Conservation (phyloP, 257 asterid species). For the Vinca minor region DNA sequence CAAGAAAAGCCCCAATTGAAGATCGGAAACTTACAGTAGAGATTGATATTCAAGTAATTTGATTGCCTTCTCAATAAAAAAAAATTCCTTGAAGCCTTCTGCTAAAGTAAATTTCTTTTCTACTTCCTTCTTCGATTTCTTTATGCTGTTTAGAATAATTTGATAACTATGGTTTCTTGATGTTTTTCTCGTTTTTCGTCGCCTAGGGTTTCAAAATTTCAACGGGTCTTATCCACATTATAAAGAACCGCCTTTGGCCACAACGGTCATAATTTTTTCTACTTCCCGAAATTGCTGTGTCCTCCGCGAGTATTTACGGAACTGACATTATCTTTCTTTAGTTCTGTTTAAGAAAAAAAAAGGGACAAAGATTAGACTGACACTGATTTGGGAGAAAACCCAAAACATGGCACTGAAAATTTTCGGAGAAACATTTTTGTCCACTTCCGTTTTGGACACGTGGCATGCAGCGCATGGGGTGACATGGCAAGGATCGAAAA, state of each 20-base stretch:
- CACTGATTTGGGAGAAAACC: no score
- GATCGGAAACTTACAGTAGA: not conserved
- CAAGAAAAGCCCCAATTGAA: not conserved
- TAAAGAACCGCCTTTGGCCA: not conserved
- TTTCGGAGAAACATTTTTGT: no score
- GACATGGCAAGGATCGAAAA: no score
- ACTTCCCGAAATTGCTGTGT: not conserved
- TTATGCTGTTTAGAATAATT: no score
- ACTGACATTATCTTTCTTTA: not conserved
- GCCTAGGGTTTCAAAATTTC: not conserved
- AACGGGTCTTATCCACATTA: constrained; percentile 1
- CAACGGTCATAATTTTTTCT: constrained; percentile 27
- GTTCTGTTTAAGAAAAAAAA: not conserved
- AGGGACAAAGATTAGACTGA: no score
- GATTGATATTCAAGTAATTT: not conserved
- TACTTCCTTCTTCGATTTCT: not conserved
- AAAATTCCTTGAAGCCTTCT: not conserved
- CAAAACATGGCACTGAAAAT: no score
- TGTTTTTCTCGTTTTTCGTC: not conserved
- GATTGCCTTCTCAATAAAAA: not conserved
- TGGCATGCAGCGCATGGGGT: no score
- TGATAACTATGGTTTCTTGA: constrained; percentile 10
- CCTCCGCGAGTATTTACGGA: constrained; percentile 4
- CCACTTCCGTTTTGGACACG: no score
- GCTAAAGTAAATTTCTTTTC: not conserved